Evolutionary conservation across 225 moss, liverwort and hornwort genomes (phyloP), one percentile per base, ranked within the genome.

Genomic region (Marchantia paleacea): DNA sequence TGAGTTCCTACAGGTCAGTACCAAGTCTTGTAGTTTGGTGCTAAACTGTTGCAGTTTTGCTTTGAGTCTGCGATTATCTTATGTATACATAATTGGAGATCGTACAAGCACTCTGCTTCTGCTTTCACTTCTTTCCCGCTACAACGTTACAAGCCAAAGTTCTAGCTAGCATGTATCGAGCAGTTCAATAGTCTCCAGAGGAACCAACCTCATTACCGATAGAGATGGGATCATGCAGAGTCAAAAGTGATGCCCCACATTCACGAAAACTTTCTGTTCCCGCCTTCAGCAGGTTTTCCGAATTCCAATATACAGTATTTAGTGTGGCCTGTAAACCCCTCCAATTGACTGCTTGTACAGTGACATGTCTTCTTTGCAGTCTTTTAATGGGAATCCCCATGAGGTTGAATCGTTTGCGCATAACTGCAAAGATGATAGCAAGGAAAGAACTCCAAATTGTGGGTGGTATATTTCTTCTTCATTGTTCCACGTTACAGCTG

Each of bases 301-400:
- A 39, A 39, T 39, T 39, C 14, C 8, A 29, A 66, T 66, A 39
- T 12, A 29, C 28, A 28, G 0, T 29, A 66, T 26, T 12, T 48
- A 14, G 10, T 70, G 18, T 70, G 47, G 19, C 69, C 20, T 9
- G 10, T 13, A 70, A 0, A 39, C 30, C 26, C 53, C 61, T 61
- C 39, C 19, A 69, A 57, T 26, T 81, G 61, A 81, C 75, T 53
- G 73, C 70, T 81, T 79, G 62, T 75, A 81, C 75, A 79, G 55
- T 81, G 13, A 39, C 62, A 47, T 84, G 76, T 60, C 78, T 55
- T 70, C 39, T 39, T 73, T 75, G 74, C 79, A 85, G 85, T 79
- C 85, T 22, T 85, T 85, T 79, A 81, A 81, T 75, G 81, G 60
- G 20, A 75, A 60, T 64, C 81, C 85, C 19, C 62, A 82, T 28